Conservation (phyloP, 768 basidiomycete genomes). For the Amanita thiersii region DNA sequence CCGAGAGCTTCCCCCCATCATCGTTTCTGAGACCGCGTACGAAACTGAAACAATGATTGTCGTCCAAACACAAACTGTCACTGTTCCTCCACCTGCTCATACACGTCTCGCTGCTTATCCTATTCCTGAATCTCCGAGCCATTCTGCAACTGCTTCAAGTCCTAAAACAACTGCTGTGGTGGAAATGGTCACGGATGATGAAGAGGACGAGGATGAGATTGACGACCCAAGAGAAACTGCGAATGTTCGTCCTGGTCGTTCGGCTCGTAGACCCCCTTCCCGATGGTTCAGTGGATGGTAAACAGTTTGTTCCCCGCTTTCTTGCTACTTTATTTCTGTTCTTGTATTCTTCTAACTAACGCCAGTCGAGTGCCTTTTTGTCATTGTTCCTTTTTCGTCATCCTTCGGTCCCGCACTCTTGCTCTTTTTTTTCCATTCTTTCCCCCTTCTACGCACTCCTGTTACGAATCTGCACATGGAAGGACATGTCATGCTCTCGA, state of each 20-base stretch:
- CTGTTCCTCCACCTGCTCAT: constrained; percentile 69
- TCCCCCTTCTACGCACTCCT: constrained; percentile 3
- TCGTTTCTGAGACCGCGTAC: constrained; percentile 37
- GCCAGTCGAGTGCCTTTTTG: constrained; percentile 9
- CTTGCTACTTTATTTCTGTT: constrained; percentile 25
- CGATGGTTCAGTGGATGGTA: constrained; percentile 59
- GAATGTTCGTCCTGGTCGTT: constrained; percentile 35
- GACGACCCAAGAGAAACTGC: constrained; percentile 23
- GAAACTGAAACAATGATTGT: constrained; percentile 61
- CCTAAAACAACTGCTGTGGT: constrained; percentile 68
- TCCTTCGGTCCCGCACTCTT: neutral
- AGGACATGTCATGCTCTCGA: constrained; percentile 14
- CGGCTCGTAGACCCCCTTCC: constrained; percentile 40
- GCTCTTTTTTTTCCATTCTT: neutral
- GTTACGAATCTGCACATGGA: constrained; percentile 3
- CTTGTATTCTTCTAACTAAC: constrained; percentile 12
- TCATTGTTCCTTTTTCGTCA: constrained; percentile 1
- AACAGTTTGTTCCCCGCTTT: constrained; percentile 22
- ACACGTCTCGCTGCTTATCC: constrained; percentile 71
- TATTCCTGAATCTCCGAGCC: constrained; percentile 53
- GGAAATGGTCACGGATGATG: constrained; percentile 59
- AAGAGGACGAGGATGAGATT: constrained; percentile 29
- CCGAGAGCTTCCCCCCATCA: constrained; percentile 37
- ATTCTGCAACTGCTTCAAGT: constrained; percentile 50
- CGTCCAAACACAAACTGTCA: constrained; percentile 57